Base-by-base conservation (phyloP, 805 yeast genomes). In the Schwanniomyces yamadae region DNA sequence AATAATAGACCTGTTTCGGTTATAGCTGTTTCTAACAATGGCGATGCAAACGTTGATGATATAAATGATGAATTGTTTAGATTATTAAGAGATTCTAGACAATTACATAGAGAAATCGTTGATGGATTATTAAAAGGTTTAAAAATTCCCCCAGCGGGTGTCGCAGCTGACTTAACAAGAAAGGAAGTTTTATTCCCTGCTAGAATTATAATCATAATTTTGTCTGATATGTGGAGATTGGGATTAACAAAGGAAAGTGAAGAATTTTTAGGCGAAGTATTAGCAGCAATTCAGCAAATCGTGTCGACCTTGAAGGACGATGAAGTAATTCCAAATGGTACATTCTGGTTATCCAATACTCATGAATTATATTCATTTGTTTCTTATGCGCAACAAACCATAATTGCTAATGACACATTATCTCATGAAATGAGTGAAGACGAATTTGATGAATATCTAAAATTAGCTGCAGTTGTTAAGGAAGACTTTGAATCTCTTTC, bases 191-290 rank as follows among this genome's bases (percentile, higher is more conserved):
- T 93, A 36, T 93, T 89, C 80, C 99, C 99, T 18, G 93, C 97
- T 1, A 80, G 96, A 70, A 87, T 93, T 46, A 80, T 93, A 53
- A 91, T 93, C 53, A 84, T 93, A 46, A 83, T 91, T 22, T 71
- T 91, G 45, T 82, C 95, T 52, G 99, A 93, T 61, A 89, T 93
- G 98, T 93, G 99, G 99, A 78, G 98, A 63, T 72, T 91, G 31
- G 98, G 98, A 2, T 75, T 89, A 52, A 88, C 96, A 11, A 80
- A 84, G 47, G 96, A 91, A 61, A 81, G 91, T 55, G 98, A 93
- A 67, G 81, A 80, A 38, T 85, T 93, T 56, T 68, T 93, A 43
- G 96, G 96, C 31, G 90, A 84, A 57, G 95, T 89, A 2, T 73
- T 91, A 57, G 78, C 86, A 19, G 84, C 85, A 2, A 88, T 93